These are phyloP conservation scores for Rhododendron ferrugineum DNA, from an alignment of 148 eudicot genomes.

Conservation along the genomic window DNA sequence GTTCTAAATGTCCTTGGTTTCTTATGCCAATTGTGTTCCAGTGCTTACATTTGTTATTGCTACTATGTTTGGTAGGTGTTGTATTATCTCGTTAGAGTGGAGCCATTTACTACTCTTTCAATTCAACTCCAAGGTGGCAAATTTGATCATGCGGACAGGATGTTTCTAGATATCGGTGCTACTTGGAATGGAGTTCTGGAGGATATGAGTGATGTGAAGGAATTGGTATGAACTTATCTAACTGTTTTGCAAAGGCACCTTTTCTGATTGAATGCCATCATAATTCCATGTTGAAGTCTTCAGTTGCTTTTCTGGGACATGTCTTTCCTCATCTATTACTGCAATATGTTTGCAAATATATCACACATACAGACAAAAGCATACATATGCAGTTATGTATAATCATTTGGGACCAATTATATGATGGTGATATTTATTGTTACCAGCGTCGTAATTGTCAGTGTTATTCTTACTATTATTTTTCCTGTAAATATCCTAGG, in stretches of 20 bases:
- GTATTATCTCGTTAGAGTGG: constrained; percentile 83
- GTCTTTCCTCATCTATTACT: neutral
- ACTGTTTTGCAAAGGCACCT: neutral
- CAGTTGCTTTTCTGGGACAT: neutral
- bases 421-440: neutral
- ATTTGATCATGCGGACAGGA: constrained; percentile 98
- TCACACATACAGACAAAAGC: neutral
- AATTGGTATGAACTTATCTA: constrained; percentile 54
- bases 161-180: constrained; percentile 89
- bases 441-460: neutral
- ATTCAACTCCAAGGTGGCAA: constrained; percentile 96
- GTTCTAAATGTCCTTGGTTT: neutral
- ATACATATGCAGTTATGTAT: neutral
- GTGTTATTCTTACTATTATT: neutral
- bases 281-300: neutral
- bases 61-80: constrained; percentile 52
- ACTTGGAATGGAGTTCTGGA: constrained; percentile 97
- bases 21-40: neutral
- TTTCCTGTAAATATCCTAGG: constrained; percentile 35
- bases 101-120: constrained; percentile 95
- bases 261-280: neutral
- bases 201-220: constrained; percentile 99
- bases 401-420: neutral
- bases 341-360: neutral
- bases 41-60: neutral